phyloP scores from a whole-genome alignment of 2,329 filamentous ascomycete species.

The Trichophyton schoenleinii region DNA sequence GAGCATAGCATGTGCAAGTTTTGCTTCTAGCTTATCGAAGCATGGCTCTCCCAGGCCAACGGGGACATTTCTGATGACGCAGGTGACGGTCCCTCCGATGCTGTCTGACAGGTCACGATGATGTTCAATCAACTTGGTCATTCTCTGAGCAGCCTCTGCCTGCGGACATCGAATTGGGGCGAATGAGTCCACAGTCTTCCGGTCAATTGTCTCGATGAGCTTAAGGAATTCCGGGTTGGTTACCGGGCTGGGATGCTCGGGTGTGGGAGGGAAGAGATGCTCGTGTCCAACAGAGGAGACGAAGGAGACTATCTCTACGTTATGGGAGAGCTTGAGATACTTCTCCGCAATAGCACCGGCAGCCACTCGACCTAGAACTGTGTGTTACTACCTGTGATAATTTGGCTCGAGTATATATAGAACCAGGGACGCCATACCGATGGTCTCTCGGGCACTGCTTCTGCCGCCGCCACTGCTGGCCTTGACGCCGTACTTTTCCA shows the following conservation, averaged over 20 bases:
- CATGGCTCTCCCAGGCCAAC: constrained; percentile 81
- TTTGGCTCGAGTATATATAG: background rate
- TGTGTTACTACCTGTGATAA: background rate
- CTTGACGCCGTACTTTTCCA: constrained; percentile 94
- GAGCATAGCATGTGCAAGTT: constrained; percentile 84
- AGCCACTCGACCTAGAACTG: constrained; percentile 57
- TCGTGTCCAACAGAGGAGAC: constrained; percentile 72
- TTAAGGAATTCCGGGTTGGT: constrained; percentile 68
- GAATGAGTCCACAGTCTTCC: constrained; percentile 62
- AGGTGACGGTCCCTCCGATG: constrained; percentile 90
- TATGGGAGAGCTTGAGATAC: constrained; percentile 67
- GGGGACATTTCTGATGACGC: constrained; percentile 77
- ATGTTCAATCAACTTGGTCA: constrained; percentile 67
- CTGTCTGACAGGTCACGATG: constrained; percentile 71
- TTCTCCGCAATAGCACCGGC: constrained; percentile 90
- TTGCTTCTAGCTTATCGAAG: constrained; percentile 92
- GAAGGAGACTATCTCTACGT: constrained; percentile 84
- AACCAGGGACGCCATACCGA: constrained; percentile 41
- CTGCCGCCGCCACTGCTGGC: constrained; percentile 81
- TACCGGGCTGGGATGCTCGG: constrained; percentile 53
- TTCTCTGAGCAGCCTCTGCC: constrained; percentile 48
- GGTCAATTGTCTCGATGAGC: constrained; percentile 59
- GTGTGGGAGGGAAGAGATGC: constrained; percentile 61
- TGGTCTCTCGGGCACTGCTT: constrained; percentile 87
- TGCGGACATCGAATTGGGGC: constrained; percentile 82